Percentiles rank a stretch among this genome's conserved stretches.
Conservation (phyloP, 495 filamentous ascomycete genomes). For the Glonium stellatum region DNA sequence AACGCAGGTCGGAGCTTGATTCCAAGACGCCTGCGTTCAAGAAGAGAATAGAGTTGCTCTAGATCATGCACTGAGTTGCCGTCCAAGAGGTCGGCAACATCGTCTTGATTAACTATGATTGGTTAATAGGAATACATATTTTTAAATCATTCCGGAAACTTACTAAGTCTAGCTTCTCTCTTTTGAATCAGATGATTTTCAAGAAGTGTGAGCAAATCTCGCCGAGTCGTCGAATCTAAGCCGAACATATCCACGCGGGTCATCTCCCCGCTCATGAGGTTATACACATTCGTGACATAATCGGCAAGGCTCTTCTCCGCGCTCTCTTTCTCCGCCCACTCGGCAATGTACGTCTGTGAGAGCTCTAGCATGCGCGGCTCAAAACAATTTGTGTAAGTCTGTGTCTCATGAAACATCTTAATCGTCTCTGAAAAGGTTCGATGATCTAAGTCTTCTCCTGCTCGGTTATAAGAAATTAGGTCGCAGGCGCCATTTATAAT, state of each 20-base stretch:
- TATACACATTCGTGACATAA: slow-evolving; percentile 62
- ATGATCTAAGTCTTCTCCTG: slow-evolving; percentile 45
- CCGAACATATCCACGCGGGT: slow-evolving; percentile 68
- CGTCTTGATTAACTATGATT: slow-evolving; percentile 33
- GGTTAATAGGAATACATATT: background rate
- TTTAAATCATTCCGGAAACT: slow-evolving; percentile 4
- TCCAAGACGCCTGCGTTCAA: slow-evolving; percentile 58
- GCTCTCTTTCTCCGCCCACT: slow-evolving; percentile 59
- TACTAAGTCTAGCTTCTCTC: slow-evolving; percentile 41
- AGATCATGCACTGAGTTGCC: slow-evolving; percentile 58
- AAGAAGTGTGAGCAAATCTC: slow-evolving; percentile 61
- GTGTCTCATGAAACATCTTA: slow-evolving; percentile 71
- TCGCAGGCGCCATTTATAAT: slow-evolving; percentile 68
- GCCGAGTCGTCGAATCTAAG: slow-evolving; percentile 73
- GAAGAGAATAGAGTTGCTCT: slow-evolving; percentile 67
- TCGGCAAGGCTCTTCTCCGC: slow-evolving; percentile 50
- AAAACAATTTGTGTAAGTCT: slow-evolving; percentile 69
- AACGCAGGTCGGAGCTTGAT: slow-evolving; percentile 62
- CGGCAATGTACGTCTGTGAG: slow-evolving; percentile 57
- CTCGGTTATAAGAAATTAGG: slow-evolving; percentile 66
- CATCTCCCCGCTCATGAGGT: slow-evolving; percentile 62
- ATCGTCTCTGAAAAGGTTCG: slow-evolving; percentile 62
- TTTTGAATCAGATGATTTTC: slow-evolving; percentile 59
- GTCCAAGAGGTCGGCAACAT: slow-evolving; percentile 62
- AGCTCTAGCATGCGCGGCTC: slow-evolving; percentile 63